Conservation (phyloP, 305 asterid genomes). For the Fraxinus xanthoxyloides region DNA sequence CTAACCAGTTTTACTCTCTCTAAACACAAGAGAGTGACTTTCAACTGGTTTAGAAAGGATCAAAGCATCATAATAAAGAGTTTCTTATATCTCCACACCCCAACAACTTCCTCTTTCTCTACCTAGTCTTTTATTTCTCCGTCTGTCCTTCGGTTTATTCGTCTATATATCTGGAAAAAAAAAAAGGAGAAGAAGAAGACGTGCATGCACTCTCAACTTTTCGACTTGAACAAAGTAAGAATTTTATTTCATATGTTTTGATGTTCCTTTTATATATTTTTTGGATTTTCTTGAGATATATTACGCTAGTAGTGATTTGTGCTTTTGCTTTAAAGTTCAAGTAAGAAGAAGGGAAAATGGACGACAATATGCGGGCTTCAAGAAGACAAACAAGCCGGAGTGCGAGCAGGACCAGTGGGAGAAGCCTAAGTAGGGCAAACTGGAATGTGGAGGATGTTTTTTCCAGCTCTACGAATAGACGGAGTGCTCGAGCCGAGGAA, state of each 20-base stretch:
- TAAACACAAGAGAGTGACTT: not conserved
- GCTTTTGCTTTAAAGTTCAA: slow-evolving; percentile 6
- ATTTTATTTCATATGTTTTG: not conserved
- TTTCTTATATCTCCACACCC: not conserved
- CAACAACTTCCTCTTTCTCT: not conserved
- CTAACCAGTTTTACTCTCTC: too few relatives aligned
- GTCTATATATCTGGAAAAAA: not conserved
- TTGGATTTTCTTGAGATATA: not conserved
- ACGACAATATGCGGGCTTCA: slow-evolving; percentile 34
- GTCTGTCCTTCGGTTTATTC: not conserved
- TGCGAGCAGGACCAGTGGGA: slow-evolving; percentile 33
- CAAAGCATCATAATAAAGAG: not conserved
- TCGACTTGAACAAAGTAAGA: slow-evolving; percentile 6
- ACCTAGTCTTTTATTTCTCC: not conserved
- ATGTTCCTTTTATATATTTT: not conserved
- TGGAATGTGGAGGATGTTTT: slow-evolving; percentile 70
- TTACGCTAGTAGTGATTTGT: not conserved
- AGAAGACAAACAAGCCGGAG: slow-evolving; percentile 40
- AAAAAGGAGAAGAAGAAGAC: not conserved
- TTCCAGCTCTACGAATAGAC: slow-evolving; percentile 32
- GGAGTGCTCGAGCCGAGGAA: slow-evolving; percentile 51
- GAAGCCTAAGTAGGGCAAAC: slow-evolving; percentile 37
- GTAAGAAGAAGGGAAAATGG: slow-evolving; percentile 29
- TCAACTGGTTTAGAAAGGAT: slow-evolving; percentile 9
- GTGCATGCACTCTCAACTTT: not conserved